Evolutionary conservation across 371 early-diverging fungal species (phyloP).

Genomic region (Smittium mucronatum): DNA sequence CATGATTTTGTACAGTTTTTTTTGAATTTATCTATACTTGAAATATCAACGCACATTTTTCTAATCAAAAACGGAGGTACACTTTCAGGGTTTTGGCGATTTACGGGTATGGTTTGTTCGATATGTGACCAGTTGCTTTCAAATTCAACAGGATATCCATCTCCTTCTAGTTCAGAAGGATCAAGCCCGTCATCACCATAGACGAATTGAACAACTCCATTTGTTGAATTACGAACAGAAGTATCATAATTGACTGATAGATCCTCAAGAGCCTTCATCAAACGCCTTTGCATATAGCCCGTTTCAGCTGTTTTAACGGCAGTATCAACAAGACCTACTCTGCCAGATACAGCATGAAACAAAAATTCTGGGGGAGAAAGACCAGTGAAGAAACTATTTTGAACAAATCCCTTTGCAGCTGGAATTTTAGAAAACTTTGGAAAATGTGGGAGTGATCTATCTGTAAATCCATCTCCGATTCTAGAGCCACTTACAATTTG

Average conservation of each 20-base stretch:
- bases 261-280: constrained; percentile 99
- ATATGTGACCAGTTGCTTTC: constrained; percentile 62
- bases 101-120: neutral
- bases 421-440: constrained; percentile 79
- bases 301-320: constrained; percentile 99
- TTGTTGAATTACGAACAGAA: constrained; percentile 90
- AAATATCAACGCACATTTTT: constrained; percentile 35
- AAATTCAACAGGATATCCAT: constrained; percentile 81
- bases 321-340: constrained; percentile 99
- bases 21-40: constrained; percentile 40
- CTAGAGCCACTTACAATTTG: constrained; percentile 96
- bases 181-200: constrained; percentile 99
- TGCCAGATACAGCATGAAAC: constrained; percentile 98
- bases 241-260: constrained; percentile 87
- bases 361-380: constrained; percentile 94
- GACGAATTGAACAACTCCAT: constrained; percentile 87
- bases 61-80: constrained; percentile 63
- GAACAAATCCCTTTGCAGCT: constrained; percentile 95
- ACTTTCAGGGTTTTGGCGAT: constrained; percentile 14
- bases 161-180: constrained; percentile 90
- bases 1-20: constrained; percentile 52
- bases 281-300: constrained; percentile 97
- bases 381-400: constrained; percentile 94
- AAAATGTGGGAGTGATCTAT: constrained; percentile 96
- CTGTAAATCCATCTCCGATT: constrained; percentile 94